Conservation (phyloP, 2,329 filamentous ascomycete genomes). For the Nemania sp. region DNA sequence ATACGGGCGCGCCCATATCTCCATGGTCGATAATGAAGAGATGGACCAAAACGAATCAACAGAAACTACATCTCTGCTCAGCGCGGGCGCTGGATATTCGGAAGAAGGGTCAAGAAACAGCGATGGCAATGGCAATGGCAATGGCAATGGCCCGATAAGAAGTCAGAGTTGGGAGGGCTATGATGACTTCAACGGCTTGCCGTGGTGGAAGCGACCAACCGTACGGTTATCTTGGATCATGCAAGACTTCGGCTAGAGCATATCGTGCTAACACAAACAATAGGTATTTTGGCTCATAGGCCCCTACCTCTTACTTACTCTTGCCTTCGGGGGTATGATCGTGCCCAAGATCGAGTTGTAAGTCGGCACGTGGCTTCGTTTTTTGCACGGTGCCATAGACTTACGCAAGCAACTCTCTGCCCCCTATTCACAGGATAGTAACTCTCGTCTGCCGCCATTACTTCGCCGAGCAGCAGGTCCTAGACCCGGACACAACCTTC, state of each 20-base stretch:
- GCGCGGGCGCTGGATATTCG: constrained; percentile 32
- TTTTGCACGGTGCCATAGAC: too few relatives aligned
- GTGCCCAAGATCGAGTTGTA: constrained; percentile 85
- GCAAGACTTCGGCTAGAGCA: neutral
- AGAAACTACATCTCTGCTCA: constrained; percentile 47
- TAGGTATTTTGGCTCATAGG: constrained; percentile 82
- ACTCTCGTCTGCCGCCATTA: constrained; percentile 83
- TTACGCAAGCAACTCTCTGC: constrained; percentile 2
- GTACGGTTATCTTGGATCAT: constrained; percentile 45
- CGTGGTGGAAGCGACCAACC: constrained; percentile 66
- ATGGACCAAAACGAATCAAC: constrained; percentile 26
- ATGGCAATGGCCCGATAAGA: constrained; percentile 22
- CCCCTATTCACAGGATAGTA: constrained; percentile 58
- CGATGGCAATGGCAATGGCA: constrained; percentile 22
- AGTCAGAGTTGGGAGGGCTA: constrained; percentile 51
- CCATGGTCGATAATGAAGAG: constrained; percentile 34
- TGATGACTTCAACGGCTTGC: constrained; percentile 62
- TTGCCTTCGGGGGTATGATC: constrained; percentile 83
- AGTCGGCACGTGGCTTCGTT: constrained; percentile 31
- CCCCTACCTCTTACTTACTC: constrained; percentile 78
- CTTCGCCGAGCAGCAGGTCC: constrained; percentile 66
- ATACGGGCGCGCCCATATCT: constrained; percentile 26
- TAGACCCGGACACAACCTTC: constrained; percentile 62
- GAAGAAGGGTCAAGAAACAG: constrained; percentile 24
- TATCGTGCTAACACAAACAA: constrained; percentile 30